Base-by-base conservation (phyloP, 2,329 filamentous ascomycete genomes). In the Graphilbum fragrans region DNA sequence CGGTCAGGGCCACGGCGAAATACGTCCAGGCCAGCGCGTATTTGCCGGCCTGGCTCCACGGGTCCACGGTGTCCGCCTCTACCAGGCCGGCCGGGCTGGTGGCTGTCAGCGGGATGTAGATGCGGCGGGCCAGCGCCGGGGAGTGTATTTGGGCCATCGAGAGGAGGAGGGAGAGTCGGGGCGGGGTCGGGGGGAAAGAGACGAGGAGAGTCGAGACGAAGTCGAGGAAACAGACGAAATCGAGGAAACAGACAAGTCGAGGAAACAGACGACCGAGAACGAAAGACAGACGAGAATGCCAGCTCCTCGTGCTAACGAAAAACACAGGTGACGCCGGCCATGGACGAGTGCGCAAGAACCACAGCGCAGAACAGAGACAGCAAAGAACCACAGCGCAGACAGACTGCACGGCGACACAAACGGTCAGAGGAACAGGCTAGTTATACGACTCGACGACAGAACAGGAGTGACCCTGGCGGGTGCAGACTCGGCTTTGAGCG, bases 21-120 rank as follows among this genome's bases (percentile, higher is more conserved):
- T 93, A 94, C 14, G 90, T 86, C 78, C 86, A 94, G 43, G 82
- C 86, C 39, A 86, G 64, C 2, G 73, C 86, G 63, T 95, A 94
- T 64, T 94, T 93, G 35, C 82, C 85, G 19, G 87, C 80, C 54
- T 86, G 65, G 21, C 59, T 72, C 82, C 84, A 95, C 20, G 88
- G 86, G 58, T 95, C 88, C 43, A 80, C 64, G 1, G 69, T 74
- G 47, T 77, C 60, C 18, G 77, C 77, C 57, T 80, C 72, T 35
- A 80, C 61, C 25, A 80, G 62, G 14, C 77, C 77, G 1, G 76
- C 65, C 1, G 75, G 74, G 46, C 74, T 80, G 23, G 69, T 70
- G 2, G 74, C 58, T 18, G 71, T 77, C 40, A 77, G 60, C 3
- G 75, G 74, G 45, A 81, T 79, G 37, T 66, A 54, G 53, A 81